phyloP scores from a whole-genome alignment of 2,329 filamentous ascomycete genomes.

The Phyllosticta citribraziliensis region DNA sequence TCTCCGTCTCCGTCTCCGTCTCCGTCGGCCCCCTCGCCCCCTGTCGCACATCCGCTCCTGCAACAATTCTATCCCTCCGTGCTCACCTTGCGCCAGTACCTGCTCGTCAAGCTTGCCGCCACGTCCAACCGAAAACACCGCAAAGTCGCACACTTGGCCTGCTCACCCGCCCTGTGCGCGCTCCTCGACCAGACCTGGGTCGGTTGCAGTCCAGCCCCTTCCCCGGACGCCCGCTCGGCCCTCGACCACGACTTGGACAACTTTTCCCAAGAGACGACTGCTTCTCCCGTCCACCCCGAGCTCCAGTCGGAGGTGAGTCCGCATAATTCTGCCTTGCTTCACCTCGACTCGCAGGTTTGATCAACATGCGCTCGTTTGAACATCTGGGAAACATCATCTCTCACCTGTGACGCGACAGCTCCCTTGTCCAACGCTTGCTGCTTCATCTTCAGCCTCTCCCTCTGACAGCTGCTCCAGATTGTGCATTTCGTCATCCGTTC shows the following conservation, averaged over 20 bases:
- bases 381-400: background rate
- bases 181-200: conserved; percentile 64
- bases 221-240: conserved; percentile 30
- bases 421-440: background rate
- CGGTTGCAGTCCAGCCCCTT: conserved; percentile 29
- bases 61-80: conserved; percentile 58
- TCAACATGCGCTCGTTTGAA: background rate
- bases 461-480: conserved; percentile 41
- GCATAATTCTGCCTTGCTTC: conserved; percentile 7
- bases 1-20: background rate
- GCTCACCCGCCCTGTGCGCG: conserved; percentile 30
- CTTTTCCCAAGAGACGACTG: conserved; percentile 33
- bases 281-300: conserved; percentile 21
- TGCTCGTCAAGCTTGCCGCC: conserved; percentile 55
- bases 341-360: background rate
- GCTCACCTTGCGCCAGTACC: conserved; percentile 58
- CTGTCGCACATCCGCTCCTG: conserved; percentile 52
- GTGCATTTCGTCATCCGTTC: conserved; percentile 55
- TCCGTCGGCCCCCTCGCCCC: background rate
- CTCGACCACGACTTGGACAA: conserved; percentile 26
- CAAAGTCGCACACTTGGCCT: conserved; percentile 31
- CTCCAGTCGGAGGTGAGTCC: conserved; percentile 35
- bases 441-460: conserved; percentile 13
- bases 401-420: background rate
- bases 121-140: conserved; percentile 49